These are phyloP conservation scores for Gnomoniopsis smithogilvyi DNA, from an alignment of 2,329 filamentous ascomycete genomes.

Conservation along the genomic window DNA sequence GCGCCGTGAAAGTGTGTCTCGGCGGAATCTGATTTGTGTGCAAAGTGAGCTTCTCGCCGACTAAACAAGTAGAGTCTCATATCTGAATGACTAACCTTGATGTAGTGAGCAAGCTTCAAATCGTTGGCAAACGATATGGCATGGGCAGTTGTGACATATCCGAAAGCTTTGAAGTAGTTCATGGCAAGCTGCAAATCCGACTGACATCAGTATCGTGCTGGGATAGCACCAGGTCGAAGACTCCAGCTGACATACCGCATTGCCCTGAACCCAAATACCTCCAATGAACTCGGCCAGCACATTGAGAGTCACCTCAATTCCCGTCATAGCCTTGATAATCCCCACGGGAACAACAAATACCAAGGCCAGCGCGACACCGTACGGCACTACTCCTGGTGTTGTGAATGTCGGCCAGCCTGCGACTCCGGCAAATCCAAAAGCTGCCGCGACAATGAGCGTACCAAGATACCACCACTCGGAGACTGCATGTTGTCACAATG, in stretches of 20 bases:
- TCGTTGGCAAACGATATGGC: constrained; percentile 43
- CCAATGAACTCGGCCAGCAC: constrained; percentile 45
- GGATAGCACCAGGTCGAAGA: not conserved
- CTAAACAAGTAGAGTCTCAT: not conserved
- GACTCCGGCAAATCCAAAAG: constrained; percentile 28
- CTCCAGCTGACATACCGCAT: constrained; percentile 25
- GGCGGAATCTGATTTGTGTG: constrained; percentile 48
- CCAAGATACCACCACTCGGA: constrained; percentile 27
- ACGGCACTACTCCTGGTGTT: constrained; percentile 36
- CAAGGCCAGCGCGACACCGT: constrained; percentile 38
- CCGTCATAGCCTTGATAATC: constrained; percentile 41
- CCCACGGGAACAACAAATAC: constrained; percentile 43
- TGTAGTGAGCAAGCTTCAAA: constrained; percentile 38
- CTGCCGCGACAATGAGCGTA: constrained; percentile 26
- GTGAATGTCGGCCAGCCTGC: constrained; percentile 36
- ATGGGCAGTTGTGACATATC: constrained; percentile 39
- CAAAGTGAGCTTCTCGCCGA: not conserved
- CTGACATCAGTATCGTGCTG: not conserved
- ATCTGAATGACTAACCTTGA: constrained; percentile 30
- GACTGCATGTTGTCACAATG: not conserved
- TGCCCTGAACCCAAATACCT: constrained; percentile 39
- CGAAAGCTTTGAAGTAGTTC: constrained; percentile 42
- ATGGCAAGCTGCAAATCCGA: constrained; percentile 31
- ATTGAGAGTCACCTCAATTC: constrained; percentile 38
- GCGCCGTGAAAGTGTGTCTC: constrained; percentile 54